phyloP scores from a whole-genome alignment of 2,329 filamentous ascomycete species.

The Scytalidium lignicola region DNA sequence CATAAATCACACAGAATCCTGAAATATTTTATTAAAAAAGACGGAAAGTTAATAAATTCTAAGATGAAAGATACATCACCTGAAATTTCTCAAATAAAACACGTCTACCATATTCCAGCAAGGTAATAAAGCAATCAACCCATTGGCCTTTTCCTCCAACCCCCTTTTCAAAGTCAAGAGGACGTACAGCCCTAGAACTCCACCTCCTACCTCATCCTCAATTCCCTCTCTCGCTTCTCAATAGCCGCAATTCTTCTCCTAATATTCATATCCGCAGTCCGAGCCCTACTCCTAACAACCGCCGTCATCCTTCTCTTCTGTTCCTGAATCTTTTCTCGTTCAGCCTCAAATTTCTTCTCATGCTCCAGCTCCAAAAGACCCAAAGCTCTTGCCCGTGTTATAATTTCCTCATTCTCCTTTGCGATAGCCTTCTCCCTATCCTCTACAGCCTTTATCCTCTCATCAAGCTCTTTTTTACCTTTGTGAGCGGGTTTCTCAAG shows the following conservation, averaged over 20 bases:
- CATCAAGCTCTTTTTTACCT: neutral
- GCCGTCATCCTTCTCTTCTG: neutral
- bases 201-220: neutral
- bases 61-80: too few species aligned
- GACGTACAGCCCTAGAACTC: neutral
- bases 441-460: neutral
- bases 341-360: conserved; percentile 1
- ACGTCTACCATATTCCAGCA: too few species aligned
- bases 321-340: neutral
- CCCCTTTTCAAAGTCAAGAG: neutral
- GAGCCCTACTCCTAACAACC: neutral
- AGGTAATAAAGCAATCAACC: too few species aligned
- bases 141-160: too few species aligned
- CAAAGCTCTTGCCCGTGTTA: neutral
- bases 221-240: neutral
- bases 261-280: neutral
- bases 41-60: too few species aligned
- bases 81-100: too few species aligned
- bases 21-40: too few species aligned
- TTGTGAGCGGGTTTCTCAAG: neutral
- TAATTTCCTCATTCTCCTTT: neutral
- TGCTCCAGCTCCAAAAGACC: neutral
- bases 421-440: neutral
- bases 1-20: too few species aligned
- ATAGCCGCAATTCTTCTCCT: neutral